These are phyloP conservation scores for Apiospora kogelbergensis DNA, from an alignment of 2,329 filamentous ascomycete genomes.

Conservation along the genomic window DNA sequence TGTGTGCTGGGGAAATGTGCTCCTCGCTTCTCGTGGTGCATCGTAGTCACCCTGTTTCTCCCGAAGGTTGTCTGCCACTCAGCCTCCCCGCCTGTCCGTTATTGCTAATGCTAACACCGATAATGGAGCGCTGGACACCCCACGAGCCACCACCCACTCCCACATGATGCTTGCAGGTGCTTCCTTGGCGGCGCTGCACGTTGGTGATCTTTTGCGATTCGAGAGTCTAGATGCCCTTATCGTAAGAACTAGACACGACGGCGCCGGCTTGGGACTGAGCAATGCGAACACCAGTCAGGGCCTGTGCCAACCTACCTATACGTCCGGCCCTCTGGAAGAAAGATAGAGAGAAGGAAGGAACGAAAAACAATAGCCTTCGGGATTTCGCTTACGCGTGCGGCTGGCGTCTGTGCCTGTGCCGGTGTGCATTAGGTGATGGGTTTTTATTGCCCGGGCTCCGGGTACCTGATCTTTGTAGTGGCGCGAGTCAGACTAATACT, in stretches of 20 bases:
- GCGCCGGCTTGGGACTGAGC: not conserved
- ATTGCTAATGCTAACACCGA: not conserved
- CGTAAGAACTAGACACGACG: not conserved
- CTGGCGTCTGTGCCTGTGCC: not conserved
- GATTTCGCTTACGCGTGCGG: not conserved
- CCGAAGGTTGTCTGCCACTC: not conserved
- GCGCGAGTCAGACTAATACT: not conserved
- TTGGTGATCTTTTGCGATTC: not conserved
- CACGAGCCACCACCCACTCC: constrained; percentile 3
- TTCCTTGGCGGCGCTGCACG: constrained; percentile 3
- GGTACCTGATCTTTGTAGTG: not conserved
- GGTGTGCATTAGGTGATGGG: not conserved
- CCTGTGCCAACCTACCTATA: not conserved
- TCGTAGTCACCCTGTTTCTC: not conserved
- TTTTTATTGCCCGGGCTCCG: not conserved
- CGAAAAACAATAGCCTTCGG: not conserved
- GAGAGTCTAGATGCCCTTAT: not conserved
- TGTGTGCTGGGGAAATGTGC: not conserved
- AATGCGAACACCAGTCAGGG: not conserved
- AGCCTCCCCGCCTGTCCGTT: not conserved
- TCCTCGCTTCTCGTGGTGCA: constrained; percentile 6
- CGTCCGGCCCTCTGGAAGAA: not conserved
- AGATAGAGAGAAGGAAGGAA: not conserved
- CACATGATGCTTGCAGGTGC: not conserved
- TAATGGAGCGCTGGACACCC: not conserved